Evolutionary conservation across 2,329 filamentous ascomycete genomes (phyloP).

Genomic region (Nemania sp.): DNA sequence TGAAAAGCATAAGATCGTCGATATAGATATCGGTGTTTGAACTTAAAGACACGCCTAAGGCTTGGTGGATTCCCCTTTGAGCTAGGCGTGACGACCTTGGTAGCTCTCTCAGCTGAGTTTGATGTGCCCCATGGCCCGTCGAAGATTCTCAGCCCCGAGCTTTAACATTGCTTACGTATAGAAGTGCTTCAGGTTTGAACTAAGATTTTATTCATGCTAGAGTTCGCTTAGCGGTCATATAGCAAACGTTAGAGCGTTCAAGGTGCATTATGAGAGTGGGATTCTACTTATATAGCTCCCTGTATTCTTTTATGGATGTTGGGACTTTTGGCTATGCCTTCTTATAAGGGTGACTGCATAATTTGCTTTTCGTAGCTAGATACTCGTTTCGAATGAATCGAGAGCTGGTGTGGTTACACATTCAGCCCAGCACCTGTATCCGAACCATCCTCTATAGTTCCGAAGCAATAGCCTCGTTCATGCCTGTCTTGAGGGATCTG

Average conservation of each 20-base stretch:
- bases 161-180: slow-evolving; percentile 13
- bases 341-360: not conserved
- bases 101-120: slow-evolving; percentile 19
- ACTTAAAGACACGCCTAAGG: not conserved
- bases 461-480: not conserved
- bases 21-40: not conserved
- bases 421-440: slow-evolving; percentile 12
- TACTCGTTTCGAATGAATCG: slow-evolving; percentile 5
- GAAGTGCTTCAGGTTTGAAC: slow-evolving; percentile 4
- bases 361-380: not conserved
- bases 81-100: slow-evolving; percentile 12
- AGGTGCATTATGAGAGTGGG: not conserved
- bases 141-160: slow-evolving; percentile 17
- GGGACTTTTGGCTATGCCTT: slow-evolving; percentile 6
- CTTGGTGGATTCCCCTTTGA: not conserved
- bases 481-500: slow-evolving; percentile 1
- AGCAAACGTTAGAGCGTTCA: not conserved
- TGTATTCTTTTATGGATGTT: not conserved
- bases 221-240: not conserved
- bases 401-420: slow-evolving; percentile 6
- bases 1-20: not conserved
- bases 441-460: not conserved
- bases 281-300: not conserved
- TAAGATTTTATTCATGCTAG: not conserved
- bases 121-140: not conserved